A percentile compares a stretch with the other conserved stretches of the same genome.
Conservation (phyloP, 352 stramenopile species). For the Pilasporangium apinafurcum region DNA sequence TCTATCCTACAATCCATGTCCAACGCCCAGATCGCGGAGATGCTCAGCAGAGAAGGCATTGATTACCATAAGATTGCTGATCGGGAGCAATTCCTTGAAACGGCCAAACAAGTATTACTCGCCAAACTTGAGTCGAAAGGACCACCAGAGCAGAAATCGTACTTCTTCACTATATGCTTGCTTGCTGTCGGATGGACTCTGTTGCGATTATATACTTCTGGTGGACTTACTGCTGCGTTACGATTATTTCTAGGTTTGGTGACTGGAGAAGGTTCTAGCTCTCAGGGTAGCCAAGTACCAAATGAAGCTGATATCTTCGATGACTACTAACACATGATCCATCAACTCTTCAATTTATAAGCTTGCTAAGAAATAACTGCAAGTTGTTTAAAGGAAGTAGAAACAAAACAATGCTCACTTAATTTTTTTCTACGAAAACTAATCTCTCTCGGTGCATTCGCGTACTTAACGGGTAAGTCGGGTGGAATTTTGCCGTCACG, state of each 20-base stretch:
- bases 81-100: slow-evolving; percentile 68
- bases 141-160: slow-evolving; percentile 20
- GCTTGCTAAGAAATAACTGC: too few relatives aligned
- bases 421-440: too few relatives aligned
- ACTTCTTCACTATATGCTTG: slow-evolving; percentile 48
- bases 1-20: slow-evolving; percentile 72
- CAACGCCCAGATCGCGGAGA: slow-evolving; percentile 55
- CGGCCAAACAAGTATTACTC: slow-evolving; percentile 53
- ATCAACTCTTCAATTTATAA: too few relatives aligned
- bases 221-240: slow-evolving; percentile 31
- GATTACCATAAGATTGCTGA: slow-evolving; percentile 75
- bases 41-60: slow-evolving; percentile 59
- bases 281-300: neutral
- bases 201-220: slow-evolving; percentile 61
- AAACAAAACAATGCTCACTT: too few relatives aligned
- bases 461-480: too few relatives aligned
- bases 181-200: slow-evolving; percentile 62
- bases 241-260: slow-evolving; percentile 1
- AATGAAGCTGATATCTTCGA: slow-evolving; percentile 41
- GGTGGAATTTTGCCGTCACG: too few relatives aligned
- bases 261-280: neutral
- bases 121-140: slow-evolving; percentile 38
- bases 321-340: slow-evolving; percentile 12
- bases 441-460: too few relatives aligned
- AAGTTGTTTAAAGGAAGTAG: too few relatives aligned